Evolutionary conservation across 2,329 filamentous ascomycete species (phyloP).

Genomic region (Clonostachys rosea): DNA sequence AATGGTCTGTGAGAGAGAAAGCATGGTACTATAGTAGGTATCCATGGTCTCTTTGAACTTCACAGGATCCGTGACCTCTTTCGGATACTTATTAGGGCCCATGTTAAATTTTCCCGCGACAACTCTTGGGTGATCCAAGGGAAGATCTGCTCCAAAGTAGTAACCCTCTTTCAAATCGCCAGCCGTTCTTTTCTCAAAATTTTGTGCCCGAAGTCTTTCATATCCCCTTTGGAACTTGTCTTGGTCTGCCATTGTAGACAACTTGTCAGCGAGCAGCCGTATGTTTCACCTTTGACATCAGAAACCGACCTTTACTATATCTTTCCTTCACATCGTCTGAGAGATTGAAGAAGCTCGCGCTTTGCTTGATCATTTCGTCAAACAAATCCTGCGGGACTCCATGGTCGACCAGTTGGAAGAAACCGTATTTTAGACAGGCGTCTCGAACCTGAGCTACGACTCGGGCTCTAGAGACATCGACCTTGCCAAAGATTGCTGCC

Average conservation of each 20-base stretch:
- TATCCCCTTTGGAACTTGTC: constrained; percentile 41
- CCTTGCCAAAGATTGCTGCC: too few species aligned
- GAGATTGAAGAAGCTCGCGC: constrained; percentile 42
- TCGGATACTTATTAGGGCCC: constrained; percentile 37
- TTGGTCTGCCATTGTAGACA: constrained; percentile 8
- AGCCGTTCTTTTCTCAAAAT: constrained; percentile 32
- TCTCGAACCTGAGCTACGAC: constrained; percentile 28
- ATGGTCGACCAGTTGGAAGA: constrained; percentile 48
- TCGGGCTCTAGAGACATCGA: too few species aligned
- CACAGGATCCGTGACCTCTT: constrained; percentile 19
- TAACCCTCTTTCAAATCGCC: constrained; percentile 41
- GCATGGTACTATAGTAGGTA: constrained; percentile 30
- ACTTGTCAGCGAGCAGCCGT: too few species aligned
- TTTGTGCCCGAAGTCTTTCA: constrained; percentile 39
- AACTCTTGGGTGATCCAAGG: constrained; percentile 31
- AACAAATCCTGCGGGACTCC: constrained; percentile 33
- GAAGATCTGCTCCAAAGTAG: constrained; percentile 30
- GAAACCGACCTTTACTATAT: constrained; percentile 17
- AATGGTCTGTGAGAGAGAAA: constrained; percentile 30
- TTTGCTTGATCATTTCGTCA: constrained; percentile 29
- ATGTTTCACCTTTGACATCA: too few species aligned
- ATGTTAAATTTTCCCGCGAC: constrained; percentile 31
- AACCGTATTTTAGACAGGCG: constrained; percentile 42
- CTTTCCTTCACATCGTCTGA: constrained; percentile 36
- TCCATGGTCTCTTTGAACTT: constrained; percentile 30